Evolutionary conservation across 1,284 basidiomycete genomes (phyloP), one percentile per base, ranked within the genome.

Genomic region (Naganishia cerealis): DNA sequence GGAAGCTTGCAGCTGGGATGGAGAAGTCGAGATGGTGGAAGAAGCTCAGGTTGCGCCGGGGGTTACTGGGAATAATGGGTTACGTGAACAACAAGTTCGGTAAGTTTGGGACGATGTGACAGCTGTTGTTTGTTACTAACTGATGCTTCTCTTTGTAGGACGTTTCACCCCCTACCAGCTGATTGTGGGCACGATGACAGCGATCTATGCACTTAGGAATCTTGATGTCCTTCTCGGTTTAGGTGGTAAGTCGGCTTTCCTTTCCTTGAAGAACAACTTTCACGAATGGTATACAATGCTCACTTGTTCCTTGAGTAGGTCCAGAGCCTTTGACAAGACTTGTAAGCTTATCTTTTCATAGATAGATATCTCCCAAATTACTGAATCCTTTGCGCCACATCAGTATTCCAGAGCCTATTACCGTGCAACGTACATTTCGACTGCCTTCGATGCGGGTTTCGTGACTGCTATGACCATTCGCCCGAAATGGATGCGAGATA

Each of bases 91-190:
- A 76, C 39, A 70, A 74, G 36, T 66, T 81, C 40, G 75, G 80
- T 80, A 68, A 72, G 79, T 76, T 42, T 50, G 7, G n/a, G 13
- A 50, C 16, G 10, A 16, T 26, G 46, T 3, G 36, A 16, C 2
- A 10, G 54, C 18, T 18, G 12, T 33, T 24, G 21, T 26, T n/a
- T 3, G 43, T 24, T 10, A 21, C 43, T 33, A 1, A n/a, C 10
- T 33, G 12, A 18, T 36, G 1, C 38, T 18, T 24, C 36, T 39
- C 61, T 38, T 52, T 56, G 67, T 73, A 94, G 92, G 85, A 74
- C 86, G 87, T 33, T 96, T 92, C 81, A 90, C 93, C 0, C 95
- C 95, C 24, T 99, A 94, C 89, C 94, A 99, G 77, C 85, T 98
- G 72, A 86, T 97, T 65, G 85, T 93, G 67, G 90, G 87, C 72